phyloP scores from a whole-genome alignment of 2,329 filamentous ascomycete genomes.

The Aspergillus neotritici region DNA sequence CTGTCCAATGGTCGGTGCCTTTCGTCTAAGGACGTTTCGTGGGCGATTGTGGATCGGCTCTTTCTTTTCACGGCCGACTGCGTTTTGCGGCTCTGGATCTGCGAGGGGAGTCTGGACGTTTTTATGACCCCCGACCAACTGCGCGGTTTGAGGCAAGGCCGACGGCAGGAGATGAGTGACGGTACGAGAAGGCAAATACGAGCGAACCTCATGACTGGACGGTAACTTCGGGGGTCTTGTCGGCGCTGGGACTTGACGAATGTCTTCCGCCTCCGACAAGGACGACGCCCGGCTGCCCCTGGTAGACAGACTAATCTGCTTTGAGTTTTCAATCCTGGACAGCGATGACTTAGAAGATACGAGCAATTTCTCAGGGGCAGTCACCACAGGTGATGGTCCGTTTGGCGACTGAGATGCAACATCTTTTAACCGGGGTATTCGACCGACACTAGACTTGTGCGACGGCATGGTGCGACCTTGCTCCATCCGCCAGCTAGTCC shows the following conservation, averaged over 20 bases:
- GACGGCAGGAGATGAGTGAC: constrained; percentile 18
- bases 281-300: constrained; percentile 24
- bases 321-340: constrained; percentile 25
- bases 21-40: constrained; percentile 40
- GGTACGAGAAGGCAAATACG: constrained; percentile 27
- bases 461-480: constrained; percentile 33
- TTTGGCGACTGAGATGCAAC: constrained; percentile 19
- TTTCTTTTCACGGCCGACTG: constrained; percentile 15
- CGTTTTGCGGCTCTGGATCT: constrained; percentile 6
- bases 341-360: constrained; percentile 14
- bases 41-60: constrained; percentile 20
- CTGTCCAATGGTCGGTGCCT: constrained; percentile 37
- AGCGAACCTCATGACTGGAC: constrained; percentile 20
- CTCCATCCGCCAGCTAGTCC: constrained; percentile 22
- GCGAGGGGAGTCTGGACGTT: constrained; percentile 5
- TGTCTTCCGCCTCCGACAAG: constrained; percentile 25
- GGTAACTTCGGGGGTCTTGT: constrained; percentile 17
- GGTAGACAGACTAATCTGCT: constrained; percentile 16
- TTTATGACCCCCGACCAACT: constrained; percentile 4
- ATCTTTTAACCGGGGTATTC: constrained; percentile 26
- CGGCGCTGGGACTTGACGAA: constrained; percentile 13
- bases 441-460: constrained; percentile 28
- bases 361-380: constrained; percentile 14
- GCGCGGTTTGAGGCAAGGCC: constrained; percentile 4
- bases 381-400: constrained; percentile 19